A percentile compares a stretch with the other conserved stretches of the same genome.
Evolutionary conservation across 2,329 filamentous ascomycete species (phyloP).

Genomic region (Waltergamsia citrina): DNA sequence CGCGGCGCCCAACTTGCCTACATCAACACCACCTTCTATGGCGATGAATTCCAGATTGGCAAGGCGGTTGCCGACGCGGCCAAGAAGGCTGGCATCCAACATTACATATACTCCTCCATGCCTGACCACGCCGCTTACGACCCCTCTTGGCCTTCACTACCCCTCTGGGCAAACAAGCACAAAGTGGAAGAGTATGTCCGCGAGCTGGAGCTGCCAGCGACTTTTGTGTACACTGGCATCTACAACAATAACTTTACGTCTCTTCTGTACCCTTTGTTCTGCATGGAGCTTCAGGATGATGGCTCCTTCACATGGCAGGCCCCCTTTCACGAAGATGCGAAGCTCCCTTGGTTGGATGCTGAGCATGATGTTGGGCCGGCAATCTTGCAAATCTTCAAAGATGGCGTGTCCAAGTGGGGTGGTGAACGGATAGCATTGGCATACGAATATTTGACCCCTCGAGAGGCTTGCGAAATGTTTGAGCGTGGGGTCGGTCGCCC

Average conservation of each 20-base stretch:
- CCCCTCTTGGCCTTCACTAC: constrained; percentile 68
- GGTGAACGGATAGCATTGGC: constrained; percentile 70
- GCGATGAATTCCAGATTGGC: constrained; percentile 86
- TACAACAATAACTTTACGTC: constrained; percentile 99
- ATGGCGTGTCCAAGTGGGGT: constrained; percentile 81
- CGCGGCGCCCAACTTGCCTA: constrained; percentile 80
- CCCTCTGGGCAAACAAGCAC: constrained; percentile 88
- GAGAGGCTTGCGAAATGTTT: constrained; percentile 75
- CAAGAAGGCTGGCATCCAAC: constrained; percentile 72
- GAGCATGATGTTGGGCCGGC: constrained; percentile 94
- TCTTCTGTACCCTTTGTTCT: constrained; percentile 84
- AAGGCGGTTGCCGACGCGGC: constrained; percentile 83
- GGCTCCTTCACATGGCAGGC: constrained; percentile 89
- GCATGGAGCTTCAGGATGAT: constrained; percentile 79
- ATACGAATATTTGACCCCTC: constrained; percentile 79
- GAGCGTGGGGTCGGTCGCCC: constrained; percentile 66
- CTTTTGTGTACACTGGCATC: constrained; percentile 92
- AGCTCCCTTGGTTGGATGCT: constrained; percentile 89
- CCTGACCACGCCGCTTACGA: constrained; percentile 83
- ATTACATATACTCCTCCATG: constrained; percentile 97
- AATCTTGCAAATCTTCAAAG: constrained; percentile 89
- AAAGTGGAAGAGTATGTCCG: constrained; percentile 86
- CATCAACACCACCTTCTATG: constrained; percentile 96
- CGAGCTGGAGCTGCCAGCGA: constrained; percentile 72
- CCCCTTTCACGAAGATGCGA: constrained; percentile 82